Evolutionary conservation across 129 eudicot genomes (phyloP), one percentile per base, ranked within the genome.

Genomic region (Artemisia annua): DNA sequence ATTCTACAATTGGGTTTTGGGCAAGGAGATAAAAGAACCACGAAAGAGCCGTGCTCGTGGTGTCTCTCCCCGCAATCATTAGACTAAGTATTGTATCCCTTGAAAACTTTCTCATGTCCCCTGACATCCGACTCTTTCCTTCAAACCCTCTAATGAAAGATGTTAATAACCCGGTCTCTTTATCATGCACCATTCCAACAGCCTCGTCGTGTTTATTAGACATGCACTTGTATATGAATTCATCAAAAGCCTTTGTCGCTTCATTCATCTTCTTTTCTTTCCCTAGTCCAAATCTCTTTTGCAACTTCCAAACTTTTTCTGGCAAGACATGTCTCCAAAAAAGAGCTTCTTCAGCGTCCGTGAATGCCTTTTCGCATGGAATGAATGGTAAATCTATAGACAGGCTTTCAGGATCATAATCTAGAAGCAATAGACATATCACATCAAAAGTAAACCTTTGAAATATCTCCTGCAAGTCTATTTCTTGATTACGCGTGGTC

Each of bases 391-490:
- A 32, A 19, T 63, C 65, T 2, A 19, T 1, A 5, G 75, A 52
- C 9, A 77, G 20, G 13, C 70, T 57, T 77, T 51, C 48, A 18
- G 64, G 70, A 10, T 69, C 68, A 77, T 49, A 49, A 60, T 26
- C 65, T 5, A 73, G 32, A 22, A 63, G 32, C 52, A 78, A 5
- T n/a, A 63, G 11, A 46, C 70, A 20, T 0, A 64, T 56, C 7
- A 57, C 44, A 16, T 77, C 81, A 51, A 69, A 77, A 3, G 59
- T 35, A 12, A 77, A 48, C 80, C 80, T 46, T 11, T 66, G 68
- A 57, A 76, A 76, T 9, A 76, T 26, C 2, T 76, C 80, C 46
- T 78, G 81, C 66, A 78, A 78, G 55, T 78, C 81, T 2, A 22
- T 35, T 43, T 49, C 66, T 1, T 57, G 50, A 3, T 12, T 7